phyloP scores from a whole-genome alignment of 2,329 filamentous ascomycete genomes.

The Malbranchea zuffiana region DNA sequence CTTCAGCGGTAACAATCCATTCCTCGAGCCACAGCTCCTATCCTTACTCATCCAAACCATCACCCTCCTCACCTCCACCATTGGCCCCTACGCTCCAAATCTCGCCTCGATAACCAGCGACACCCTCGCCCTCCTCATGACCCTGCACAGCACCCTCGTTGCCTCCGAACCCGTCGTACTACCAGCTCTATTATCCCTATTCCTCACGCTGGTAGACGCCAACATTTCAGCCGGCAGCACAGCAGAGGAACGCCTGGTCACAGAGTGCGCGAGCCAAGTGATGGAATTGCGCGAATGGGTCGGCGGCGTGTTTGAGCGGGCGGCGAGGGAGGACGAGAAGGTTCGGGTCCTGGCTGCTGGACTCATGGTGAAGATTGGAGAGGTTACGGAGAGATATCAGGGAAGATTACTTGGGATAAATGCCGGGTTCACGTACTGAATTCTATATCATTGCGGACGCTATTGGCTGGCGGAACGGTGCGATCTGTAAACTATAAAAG shows the following conservation, averaged over 20 bases:
- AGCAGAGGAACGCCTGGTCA: conserved; percentile 59
- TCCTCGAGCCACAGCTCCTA: conserved; percentile 65
- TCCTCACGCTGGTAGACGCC: conserved; percentile 71
- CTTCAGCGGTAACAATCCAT: conserved; percentile 41
- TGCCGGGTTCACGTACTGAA: conserved; percentile 36
- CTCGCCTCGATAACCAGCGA: conserved; percentile 74
- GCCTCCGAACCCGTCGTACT: conserved; percentile 56
- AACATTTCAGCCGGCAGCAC: conserved; percentile 44
- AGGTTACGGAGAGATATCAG: conserved; percentile 74
- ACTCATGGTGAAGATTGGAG: conserved; percentile 67
- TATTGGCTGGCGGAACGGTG: not conserved
- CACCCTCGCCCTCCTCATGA: conserved; percentile 71
- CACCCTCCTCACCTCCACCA: conserved; percentile 68
- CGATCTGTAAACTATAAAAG: too few relatives aligned
- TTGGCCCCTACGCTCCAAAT: conserved; percentile 65
- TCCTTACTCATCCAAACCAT: conserved; percentile 77
- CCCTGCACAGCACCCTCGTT: conserved; percentile 44
- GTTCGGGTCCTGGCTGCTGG: conserved; percentile 56
- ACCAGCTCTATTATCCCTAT: conserved; percentile 64
- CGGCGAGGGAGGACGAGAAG: conserved; percentile 32
- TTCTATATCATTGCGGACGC: not conserved
- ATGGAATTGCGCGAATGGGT: conserved; percentile 86
- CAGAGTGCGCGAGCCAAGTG: conserved; percentile 62
- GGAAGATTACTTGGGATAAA: conserved; percentile 62
- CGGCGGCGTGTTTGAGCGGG: conserved; percentile 57